Conservation (phyloP, 495 filamentous ascomycete genomes). For the Penicillium robsamsonii region DNA sequence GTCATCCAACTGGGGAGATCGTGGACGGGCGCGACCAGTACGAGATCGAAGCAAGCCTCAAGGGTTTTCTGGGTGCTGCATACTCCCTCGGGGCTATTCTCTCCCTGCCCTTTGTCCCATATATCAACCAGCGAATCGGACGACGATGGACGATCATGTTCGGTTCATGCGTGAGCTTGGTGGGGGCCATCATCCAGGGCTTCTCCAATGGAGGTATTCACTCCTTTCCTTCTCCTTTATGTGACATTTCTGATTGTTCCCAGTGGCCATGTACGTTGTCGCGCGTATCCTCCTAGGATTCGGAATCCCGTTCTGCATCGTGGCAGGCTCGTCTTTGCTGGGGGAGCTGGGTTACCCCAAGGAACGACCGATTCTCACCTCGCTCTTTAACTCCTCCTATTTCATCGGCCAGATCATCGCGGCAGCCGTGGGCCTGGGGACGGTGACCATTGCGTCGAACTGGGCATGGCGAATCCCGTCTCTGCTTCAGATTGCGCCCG, state of each 20-base stretch:
- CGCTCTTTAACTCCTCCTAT: constrained; percentile 64
- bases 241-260: constrained; percentile 25
- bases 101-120: constrained; percentile 59
- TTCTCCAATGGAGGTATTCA: constrained; percentile 28
- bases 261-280: constrained; percentile 61
- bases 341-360: constrained; percentile 67
- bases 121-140: constrained; percentile 54
- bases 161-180: constrained; percentile 56
- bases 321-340: constrained; percentile 61
- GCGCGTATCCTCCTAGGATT: constrained; percentile 65
- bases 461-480: constrained; percentile 69
- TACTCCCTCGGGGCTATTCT: constrained; percentile 48
- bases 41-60: constrained; percentile 24
- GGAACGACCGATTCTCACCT: constrained; percentile 63
- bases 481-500: constrained; percentile 51
- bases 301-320: constrained; percentile 63
- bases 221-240: neutral
- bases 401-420: constrained; percentile 63
- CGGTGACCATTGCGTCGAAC: constrained; percentile 50
- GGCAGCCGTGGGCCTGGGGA: constrained; percentile 57
- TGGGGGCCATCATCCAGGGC: constrained; percentile 58
- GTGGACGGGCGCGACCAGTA: constrained; percentile 21
- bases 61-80: constrained; percentile 29
- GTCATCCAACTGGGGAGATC: constrained; percentile 26
- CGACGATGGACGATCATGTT: constrained; percentile 59